Evolutionary conservation across 192 early-diverging fungal species (phyloP), one percentile per base, ranked within the genome.

Genomic region (Dissophora ornata): DNA sequence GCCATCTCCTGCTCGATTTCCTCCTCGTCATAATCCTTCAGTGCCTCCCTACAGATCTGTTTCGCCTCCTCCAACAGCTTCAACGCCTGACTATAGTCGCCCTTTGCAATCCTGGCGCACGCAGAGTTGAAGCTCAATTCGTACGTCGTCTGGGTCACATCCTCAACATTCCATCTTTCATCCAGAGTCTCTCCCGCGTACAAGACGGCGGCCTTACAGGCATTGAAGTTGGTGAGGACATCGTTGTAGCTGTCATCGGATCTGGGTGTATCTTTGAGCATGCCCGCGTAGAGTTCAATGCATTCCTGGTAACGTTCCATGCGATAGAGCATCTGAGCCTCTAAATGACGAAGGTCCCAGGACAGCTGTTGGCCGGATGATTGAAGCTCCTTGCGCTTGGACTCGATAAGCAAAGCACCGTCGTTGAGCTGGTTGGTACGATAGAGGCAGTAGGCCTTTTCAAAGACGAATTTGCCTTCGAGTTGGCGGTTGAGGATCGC

Each of bases 301-400:
- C 80, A 82, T 11, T 74, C 80, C 24, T 65, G 79, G 41, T 83
- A 89, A 33, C 85, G 63, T 57, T 90, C 89, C 66, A 84, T 67
- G 18, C 87, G 80, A 47, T 89, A 90, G 28, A 92, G 86, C 84
- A 90, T 69, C 82, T 92, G 91, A 25, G 85, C 90, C 67, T 92
- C 88, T 28, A 92, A 59, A 33, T 88, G 85, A 44, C 68, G 59
- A 15, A 90, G 66, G 28, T 80, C 64, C 50, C 78, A 69, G 13
- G 64, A 40, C 15, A 77, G 73, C 13, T 53, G 24, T 13, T 52
- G 34, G n/a, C 59, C 62, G 13, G 58, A n/a, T 2, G 53, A 11
- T 21, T 40, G 51, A 26, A 62, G 30, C 44, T 71, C 65, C 41
- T 61, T 57, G 19, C 56, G 83, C 63, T n/a, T 77, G 21, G 40